Conservation (phyloP, 192 early-diverging fungal species). For the Rhizophlyctis rosea region DNA sequence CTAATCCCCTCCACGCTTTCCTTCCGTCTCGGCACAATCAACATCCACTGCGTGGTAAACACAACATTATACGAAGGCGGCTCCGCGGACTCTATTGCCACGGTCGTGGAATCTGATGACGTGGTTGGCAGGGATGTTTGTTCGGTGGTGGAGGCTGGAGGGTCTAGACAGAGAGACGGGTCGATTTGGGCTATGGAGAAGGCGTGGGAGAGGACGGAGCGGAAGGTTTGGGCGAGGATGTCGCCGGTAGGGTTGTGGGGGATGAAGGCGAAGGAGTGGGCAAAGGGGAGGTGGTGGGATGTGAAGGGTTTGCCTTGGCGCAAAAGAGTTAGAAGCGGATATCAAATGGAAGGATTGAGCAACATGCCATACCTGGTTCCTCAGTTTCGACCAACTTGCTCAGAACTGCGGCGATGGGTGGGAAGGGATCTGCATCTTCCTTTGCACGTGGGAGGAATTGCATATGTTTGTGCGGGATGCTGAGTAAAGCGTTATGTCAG, state of each 20-base stretch:
- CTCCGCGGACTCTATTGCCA: no score
- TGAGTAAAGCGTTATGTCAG: not conserved
- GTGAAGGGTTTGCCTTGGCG: not conserved
- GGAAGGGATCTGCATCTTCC: slow-evolving; percentile 15
- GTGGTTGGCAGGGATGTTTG: no score
- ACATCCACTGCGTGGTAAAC: slow-evolving; percentile 46
- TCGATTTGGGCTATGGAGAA: slow-evolving; percentile 21
- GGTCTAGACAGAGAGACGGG: slow-evolving; percentile 15
- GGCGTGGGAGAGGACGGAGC: slow-evolving; percentile 9
- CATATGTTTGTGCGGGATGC: slow-evolving; percentile 62
- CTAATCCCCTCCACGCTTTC: slow-evolving; percentile 41
- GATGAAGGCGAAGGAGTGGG: slow-evolving; percentile 1
- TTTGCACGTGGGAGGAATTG: slow-evolving; percentile 54
- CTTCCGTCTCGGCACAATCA: slow-evolving; percentile 51
- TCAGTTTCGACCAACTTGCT: no score
- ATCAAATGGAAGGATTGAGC: no score
- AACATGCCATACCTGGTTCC: no score
- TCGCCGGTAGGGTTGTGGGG: not conserved
- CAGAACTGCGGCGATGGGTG: not conserved
- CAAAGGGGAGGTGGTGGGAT: slow-evolving; percentile 14
- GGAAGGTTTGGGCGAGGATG: not conserved
- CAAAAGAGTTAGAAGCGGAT: not conserved
- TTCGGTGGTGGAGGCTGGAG: not conserved
- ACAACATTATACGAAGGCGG: slow-evolving; percentile 59
- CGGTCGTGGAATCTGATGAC: no score